Base-by-base conservation (phyloP, 192 early-diverging fungal genomes). In the Coemansia sp. region DNA sequence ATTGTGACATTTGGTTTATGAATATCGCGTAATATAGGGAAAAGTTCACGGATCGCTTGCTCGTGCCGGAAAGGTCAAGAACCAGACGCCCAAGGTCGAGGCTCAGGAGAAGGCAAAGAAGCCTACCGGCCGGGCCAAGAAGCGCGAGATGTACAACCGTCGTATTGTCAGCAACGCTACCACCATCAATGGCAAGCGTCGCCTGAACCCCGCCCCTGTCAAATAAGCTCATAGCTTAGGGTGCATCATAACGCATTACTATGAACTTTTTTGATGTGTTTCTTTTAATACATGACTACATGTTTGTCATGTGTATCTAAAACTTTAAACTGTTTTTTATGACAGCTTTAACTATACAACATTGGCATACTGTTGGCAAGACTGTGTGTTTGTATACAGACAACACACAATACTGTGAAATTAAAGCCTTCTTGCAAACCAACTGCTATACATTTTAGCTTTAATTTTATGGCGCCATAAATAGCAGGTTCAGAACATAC, bases 11-110 rank as follows among this genome's bases (percentile, higher is more conserved):
- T 34, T 44, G 40, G 14, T 44, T 12, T 15, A 44, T n/a, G 40
- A n/a, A 44, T 44, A 15, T 44, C 15, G 40, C 40, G 15, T n/a
- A 9, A 17, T 64, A 15, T 83, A 96, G 96, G 96, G 95, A 90
- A 98, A 98, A 91, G 96, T 98, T 80, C 96, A 98, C 90, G 96
- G 96, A 87, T 96, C 94, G 73, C 90, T 98, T 81, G 93, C 97
- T 86, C 95, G 97, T 98, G 97, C 97, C 86, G 97, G 97, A 90
- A 99, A 99, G 86, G 97, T 99, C 83, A 99, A 99, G 93, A 90
- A 89, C 68, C 95, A 98, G 85, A 92, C 89, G 72, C 94, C 97
- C 73, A 97, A 96, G 87, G 97, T 98, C 67, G 94, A 93, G 73
- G 89, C 91, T 87, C 89, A 93, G 77, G 94, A 96, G 79, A 93